A percentile compares a stretch with the other conserved stretches of the same genome.
Evolutionary conservation across 805 yeast genomes (phyloP).

Genomic region (Zygosaccharomyces bailii): DNA sequence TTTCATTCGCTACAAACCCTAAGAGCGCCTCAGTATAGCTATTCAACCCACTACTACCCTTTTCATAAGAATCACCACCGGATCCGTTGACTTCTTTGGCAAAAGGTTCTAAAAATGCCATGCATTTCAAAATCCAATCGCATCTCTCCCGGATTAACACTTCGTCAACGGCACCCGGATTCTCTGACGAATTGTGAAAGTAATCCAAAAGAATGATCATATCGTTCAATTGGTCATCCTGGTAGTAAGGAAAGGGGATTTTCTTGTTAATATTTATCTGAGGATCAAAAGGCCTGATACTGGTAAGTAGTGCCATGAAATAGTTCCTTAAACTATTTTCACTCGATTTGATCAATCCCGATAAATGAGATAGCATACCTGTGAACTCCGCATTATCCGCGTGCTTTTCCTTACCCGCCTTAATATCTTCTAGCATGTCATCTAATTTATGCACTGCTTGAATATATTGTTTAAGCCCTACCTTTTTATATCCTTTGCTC

Average conservation of each 20-base stretch:
- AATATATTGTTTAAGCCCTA: slow-evolving; percentile 37
- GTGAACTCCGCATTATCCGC: slow-evolving; percentile 46
- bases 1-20: slow-evolving; percentile 49
- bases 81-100: slow-evolving; percentile 41
- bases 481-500: slow-evolving; percentile 33
- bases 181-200: slow-evolving; percentile 38
- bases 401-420: slow-evolving; percentile 28
- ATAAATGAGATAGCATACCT: slow-evolving; percentile 63
- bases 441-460: slow-evolving; percentile 45
- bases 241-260: slow-evolving; percentile 41
- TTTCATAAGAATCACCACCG: slow-evolving; percentile 51
- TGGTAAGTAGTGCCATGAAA: slow-evolving; percentile 45
- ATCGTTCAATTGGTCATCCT: slow-evolving; percentile 38
- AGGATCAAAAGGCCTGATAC: slow-evolving; percentile 46
- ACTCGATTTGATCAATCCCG: slow-evolving; percentile 51
- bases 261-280: slow-evolving; percentile 40
- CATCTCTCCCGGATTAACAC: slow-evolving; percentile 43
- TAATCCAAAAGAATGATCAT: slow-evolving; percentile 44
- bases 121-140: slow-evolving; percentile 40
- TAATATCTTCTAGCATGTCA: slow-evolving; percentile 44
- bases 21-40: slow-evolving; percentile 51
- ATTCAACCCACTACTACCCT: slow-evolving; percentile 57
- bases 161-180: slow-evolving; percentile 35
- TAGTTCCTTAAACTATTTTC: slow-evolving; percentile 52
- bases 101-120: slow-evolving; percentile 46